Base-by-base conservation (phyloP, 805 yeast species). In the Candida mattraensis region DNA sequence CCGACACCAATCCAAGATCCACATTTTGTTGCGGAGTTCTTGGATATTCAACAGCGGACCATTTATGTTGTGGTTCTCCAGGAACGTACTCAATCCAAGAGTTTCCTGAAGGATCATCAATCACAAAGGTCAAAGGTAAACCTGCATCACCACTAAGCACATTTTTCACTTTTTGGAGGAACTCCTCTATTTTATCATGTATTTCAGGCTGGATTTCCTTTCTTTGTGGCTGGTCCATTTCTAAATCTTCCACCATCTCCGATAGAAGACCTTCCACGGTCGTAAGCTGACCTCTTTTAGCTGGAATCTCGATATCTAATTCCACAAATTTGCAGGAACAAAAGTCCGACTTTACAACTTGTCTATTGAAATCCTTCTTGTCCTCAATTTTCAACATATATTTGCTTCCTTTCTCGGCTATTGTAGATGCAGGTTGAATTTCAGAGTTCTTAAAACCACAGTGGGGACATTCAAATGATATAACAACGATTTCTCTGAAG, bases 91-190 rank as follows among this genome's bases (percentile, higher is more conserved):
- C 96, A 36, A 93, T 79, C 95, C 97, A 93, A 4, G 98, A 91
- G 67, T 93, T 93, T 11, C 99, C 99, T 1, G 96, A 76, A 18
- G 99, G 97, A 61, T 93, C 99, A 60, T 89, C 96, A 8, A 87
- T 66, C 16, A 73, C 69, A 31, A 91, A 73, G 0, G 94, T 84
- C 44, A 91, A 54, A 2, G 98, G 98, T 35, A 86, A 61, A 20
- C 75, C 76, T 35, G 74, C 75, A 41, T 81, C 80, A 39, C 87
- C 91, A n/a, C 72, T 70, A 17, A 87, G 66, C 35, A 72, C 76
- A 5, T 71, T 62, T 47, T 69, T 63, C 23, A 91, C 81, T 53
- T 76, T 82, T 16, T 51, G 54, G 39, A 88, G 71, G 41, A 91
- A 78, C 16, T 67, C 78, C 27, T 78, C 83, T 50, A 93, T 87